Base-by-base conservation (phyloP, 768 basidiomycete species). In the Cyclocybe cylindracea region DNA sequence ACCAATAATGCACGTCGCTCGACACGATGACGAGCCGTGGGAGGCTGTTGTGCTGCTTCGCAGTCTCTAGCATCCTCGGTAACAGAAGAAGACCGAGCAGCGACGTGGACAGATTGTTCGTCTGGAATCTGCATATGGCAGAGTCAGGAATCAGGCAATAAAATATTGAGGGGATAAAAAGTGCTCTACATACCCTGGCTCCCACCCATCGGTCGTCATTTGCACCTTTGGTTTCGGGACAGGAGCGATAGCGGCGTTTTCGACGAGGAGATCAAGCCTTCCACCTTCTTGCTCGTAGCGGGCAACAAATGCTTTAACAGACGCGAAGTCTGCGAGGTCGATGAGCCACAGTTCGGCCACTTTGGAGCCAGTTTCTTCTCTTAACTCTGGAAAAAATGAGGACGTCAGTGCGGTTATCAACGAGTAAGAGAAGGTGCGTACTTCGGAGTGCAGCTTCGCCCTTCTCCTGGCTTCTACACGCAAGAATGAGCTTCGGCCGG, bases 181-280 rank as follows among this genome's bases (percentile, higher is more conserved):
- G 3, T 9, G 59, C 70, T 2, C 33, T 6, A 48, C 57, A 4
- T 44, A 80, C 81, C 55, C 62, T 9, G 61, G 44, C 51, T 83
- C 80, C 77, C 76, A 83, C 6, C 76, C 80, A 59, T 82, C 74
- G 0, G 46, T 34, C 0, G 74, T 76, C 7, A 55, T 41, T 24
- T 24, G 24, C 24, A 24, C 24, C 5, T 61, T 35, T 32, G 68
- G 70, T 7, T n/a, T 44, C 2, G 0, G 1, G 0, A 14, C 1
- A 0, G 45, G 16, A 2, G 42, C 34, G 2, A 72, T 47, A 0
- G 54, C 77, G 0, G 79, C 77, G 29, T 80, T 80, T 60, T 73
- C 69, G 9, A 80, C 66, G 1, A 83, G 61, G 18, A 78, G 69
- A 54, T 78, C 78, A 37, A 79, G 54, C 19, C 72, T 53, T 5